Percentiles rank a stretch among this genome's conserved stretches.
phyloP scores from a whole-genome alignment of 352 stramenopile genomes.

The Pythium oligandrum region DNA sequence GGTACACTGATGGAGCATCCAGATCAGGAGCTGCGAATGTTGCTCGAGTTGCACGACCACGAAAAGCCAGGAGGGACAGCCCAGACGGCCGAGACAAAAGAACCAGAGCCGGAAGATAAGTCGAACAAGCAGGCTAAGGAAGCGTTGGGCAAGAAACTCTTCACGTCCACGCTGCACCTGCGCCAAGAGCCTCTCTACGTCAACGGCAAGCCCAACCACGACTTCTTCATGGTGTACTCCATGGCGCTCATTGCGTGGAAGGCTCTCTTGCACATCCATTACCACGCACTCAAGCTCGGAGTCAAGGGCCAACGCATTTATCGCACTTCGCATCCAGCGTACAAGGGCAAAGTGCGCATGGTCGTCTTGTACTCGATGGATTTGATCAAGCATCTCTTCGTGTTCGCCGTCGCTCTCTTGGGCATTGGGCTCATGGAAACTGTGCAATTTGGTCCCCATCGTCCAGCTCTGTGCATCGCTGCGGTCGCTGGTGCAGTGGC shows the following conservation, averaged over 20 bases:
- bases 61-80: neutral
- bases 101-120: conserved; percentile 10
- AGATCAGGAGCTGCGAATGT: conserved; percentile 5
- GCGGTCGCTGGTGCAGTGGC: conserved; percentile 1
- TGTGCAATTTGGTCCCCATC: conserved; percentile 5
- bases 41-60: conserved; percentile 15
- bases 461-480: conserved; percentile 2
- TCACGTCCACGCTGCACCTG: conserved; percentile 15
- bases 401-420: conserved; percentile 16
- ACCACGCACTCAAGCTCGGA: conserved; percentile 16
- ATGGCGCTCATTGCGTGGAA: conserved; percentile 22
- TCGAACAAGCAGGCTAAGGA: too few relatives aligned
- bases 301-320: conserved; percentile 11
- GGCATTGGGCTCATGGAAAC: conserved; percentile 8
- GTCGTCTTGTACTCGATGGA: conserved; percentile 7
- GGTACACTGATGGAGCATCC: conserved; percentile 10
- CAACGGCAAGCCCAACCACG: conserved; percentile 4
- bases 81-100: neutral
- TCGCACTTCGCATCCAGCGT: conserved; percentile 12
- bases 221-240: conserved; percentile 10
- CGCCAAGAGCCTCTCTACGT: conserved; percentile 2
- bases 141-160: conserved; percentile 16
- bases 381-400: conserved; percentile 16
- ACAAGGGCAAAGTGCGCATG: conserved; percentile 15
- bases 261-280: conserved; percentile 21